These are phyloP conservation scores for Smittium mucronatum DNA, from an alignment of 371 early-diverging fungal species.

Conservation along the genomic window DNA sequence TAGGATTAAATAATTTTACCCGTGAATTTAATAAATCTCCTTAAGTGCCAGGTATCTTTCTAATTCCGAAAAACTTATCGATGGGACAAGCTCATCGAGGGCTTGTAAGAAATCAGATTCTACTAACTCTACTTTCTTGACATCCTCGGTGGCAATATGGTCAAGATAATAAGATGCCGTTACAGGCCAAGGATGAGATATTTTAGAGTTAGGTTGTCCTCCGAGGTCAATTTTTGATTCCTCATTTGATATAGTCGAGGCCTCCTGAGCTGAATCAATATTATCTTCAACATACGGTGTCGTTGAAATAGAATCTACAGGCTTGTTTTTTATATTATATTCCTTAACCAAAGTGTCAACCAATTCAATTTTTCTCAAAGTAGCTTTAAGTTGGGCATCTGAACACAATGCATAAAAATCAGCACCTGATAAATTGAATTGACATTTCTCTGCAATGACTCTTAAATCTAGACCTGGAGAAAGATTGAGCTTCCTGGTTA, in stretches of 20 bases:
- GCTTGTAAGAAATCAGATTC: conserved; percentile 74
- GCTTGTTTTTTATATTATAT: conserved; percentile 18
- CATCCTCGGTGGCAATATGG: conserved; percentile 48
- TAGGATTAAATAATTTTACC: too few species aligned
- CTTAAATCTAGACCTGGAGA: conserved; percentile 49
- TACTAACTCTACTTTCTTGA: conserved; percentile 58
- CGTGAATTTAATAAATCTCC: conserved; percentile 9
- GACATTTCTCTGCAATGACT: conserved; percentile 71
- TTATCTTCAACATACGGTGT: not conserved
- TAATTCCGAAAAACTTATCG: conserved; percentile 79
- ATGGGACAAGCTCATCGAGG: conserved; percentile 70
- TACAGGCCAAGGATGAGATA: conserved; percentile 37
- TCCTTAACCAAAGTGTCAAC: conserved; percentile 48
- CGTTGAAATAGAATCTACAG: not conserved
- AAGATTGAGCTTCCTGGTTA: conserved; percentile 87
- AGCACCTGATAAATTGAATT: conserved; percentile 89
- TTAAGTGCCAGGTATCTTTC: conserved; percentile 69
- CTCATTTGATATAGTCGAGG: not conserved
- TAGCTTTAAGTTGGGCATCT: conserved; percentile 91
- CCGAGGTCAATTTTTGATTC: not conserved
- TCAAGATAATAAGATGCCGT: conserved; percentile 76
- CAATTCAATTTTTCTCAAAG: conserved; percentile 67
- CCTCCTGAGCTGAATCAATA: not conserved
- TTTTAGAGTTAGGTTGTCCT: not conserved
- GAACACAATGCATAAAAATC: conserved; percentile 96